phyloP scores from a whole-genome alignment of 2,329 filamentous ascomycete species.

The Monilinia vaccinii-corymbosi region DNA sequence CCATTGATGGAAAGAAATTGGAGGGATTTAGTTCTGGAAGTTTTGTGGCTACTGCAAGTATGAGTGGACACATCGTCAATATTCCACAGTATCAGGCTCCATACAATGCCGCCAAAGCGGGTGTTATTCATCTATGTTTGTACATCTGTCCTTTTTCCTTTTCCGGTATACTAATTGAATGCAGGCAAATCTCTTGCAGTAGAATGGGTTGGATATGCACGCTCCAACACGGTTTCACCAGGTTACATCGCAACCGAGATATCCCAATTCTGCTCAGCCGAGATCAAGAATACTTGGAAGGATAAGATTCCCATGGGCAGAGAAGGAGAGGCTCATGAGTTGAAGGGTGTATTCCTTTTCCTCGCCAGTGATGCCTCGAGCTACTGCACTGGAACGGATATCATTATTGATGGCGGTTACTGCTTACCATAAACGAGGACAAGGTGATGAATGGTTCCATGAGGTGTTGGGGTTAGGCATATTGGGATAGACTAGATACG shows the following conservation, averaged over 20 bases:
- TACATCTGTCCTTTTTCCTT: constrained; percentile 8
- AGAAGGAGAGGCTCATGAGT: constrained; percentile 62
- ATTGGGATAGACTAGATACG: background rate
- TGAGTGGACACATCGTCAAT: constrained; percentile 71
- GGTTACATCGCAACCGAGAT: constrained; percentile 72
- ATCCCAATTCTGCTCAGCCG: constrained; percentile 51
- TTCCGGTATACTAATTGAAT: background rate
- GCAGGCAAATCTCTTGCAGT: constrained; percentile 60
- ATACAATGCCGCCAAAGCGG: constrained; percentile 67
- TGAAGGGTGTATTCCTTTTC: constrained; percentile 78
- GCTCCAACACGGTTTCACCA: constrained; percentile 63
- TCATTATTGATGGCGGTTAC: constrained; percentile 51
- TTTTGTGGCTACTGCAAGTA: constrained; percentile 71
- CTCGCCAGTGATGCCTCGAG: constrained; percentile 73
- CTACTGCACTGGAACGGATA: constrained; percentile 68
- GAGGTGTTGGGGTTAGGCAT: background rate
- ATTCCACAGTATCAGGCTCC: constrained; percentile 65
- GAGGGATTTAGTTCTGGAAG: constrained; percentile 54
- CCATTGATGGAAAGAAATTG: constrained; percentile 51
- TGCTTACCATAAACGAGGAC: constrained; percentile 4
- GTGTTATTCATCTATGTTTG: constrained; percentile 48
- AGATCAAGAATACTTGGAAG: constrained; percentile 65
- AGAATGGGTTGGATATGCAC: constrained; percentile 68
- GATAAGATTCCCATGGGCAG: constrained; percentile 74
- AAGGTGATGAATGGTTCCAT: background rate